Conservation (phyloP, 2,329 filamentous ascomycete species). For the Sclerotinia trifoliorum region DNA sequence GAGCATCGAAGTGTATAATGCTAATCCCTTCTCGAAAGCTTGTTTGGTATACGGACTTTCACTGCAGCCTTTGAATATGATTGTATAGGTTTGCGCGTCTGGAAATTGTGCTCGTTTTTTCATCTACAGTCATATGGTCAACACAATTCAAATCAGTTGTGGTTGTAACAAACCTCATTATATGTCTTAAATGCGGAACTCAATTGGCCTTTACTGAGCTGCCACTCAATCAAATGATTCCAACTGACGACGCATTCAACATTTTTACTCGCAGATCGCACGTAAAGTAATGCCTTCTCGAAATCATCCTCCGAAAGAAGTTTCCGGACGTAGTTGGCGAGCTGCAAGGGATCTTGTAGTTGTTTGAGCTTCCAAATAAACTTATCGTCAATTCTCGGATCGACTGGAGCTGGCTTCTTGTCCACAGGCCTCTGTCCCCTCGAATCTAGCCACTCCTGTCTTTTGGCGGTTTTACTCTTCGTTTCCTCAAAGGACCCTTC, state of each 20-base stretch:
- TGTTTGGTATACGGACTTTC: constrained; percentile 56
- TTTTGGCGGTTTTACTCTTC: constrained; percentile 13
- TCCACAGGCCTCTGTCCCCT: constrained; percentile 28
- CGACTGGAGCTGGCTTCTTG: constrained; percentile 16
- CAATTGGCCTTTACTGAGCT: constrained; percentile 60
- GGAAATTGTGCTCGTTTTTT: constrained; percentile 86
- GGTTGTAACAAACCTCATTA: constrained; percentile 65
- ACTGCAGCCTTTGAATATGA: constrained; percentile 74
- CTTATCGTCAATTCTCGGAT: constrained; percentile 16
- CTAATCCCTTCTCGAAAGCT: constrained; percentile 66
- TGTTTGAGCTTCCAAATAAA: constrained; percentile 34
- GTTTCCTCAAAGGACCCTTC: background rate
- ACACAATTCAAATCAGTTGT: too few relatives aligned
- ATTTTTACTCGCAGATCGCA: constrained; percentile 65
- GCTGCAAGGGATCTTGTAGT: constrained; percentile 63
- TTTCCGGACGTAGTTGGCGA: constrained; percentile 65
- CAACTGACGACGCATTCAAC: constrained; percentile 72
- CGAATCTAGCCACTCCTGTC: constrained; percentile 32
- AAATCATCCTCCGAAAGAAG: constrained; percentile 59
- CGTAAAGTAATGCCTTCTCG: constrained; percentile 66
- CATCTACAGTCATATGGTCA: constrained; percentile 60
- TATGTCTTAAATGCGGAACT: constrained; percentile 73
- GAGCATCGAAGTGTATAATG: constrained; percentile 74
- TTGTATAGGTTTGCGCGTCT: constrained; percentile 79
- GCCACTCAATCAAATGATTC: constrained; percentile 80